Conservation (phyloP, 352 stramenopile genomes). For the Phytophthora nicotianae region DNA sequence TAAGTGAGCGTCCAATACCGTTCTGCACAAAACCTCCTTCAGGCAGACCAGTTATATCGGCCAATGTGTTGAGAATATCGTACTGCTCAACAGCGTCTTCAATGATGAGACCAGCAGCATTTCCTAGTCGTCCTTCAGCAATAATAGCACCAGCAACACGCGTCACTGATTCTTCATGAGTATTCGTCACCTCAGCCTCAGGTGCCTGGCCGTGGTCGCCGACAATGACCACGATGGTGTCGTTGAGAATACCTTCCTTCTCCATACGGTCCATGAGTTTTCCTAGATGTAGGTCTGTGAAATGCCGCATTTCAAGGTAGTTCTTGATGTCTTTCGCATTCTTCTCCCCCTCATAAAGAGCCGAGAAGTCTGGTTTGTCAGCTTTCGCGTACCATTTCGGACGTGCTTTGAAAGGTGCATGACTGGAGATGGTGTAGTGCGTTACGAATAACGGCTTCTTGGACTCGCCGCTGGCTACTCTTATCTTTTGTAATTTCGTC, state of each 20-base stretch:
- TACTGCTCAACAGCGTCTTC: constrained; percentile 54
- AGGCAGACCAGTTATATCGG: constrained; percentile 60
- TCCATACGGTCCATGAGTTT: constrained; percentile 58
- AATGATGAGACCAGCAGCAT: constrained; percentile 40
- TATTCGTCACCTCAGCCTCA: constrained; percentile 45
- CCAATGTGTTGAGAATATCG: constrained; percentile 64
- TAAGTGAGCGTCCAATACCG: constrained; percentile 61
- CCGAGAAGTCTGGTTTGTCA: constrained; percentile 54
- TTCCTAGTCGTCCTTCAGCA: constrained; percentile 49
- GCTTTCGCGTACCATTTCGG: constrained; percentile 48
- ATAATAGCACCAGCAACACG: constrained; percentile 49
- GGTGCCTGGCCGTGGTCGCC: constrained; percentile 63
- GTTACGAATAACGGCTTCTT: constrained; percentile 56
- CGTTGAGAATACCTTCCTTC: constrained; percentile 47
- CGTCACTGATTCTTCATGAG: constrained; percentile 48
- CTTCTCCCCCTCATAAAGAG: constrained; percentile 44
- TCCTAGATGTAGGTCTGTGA: constrained; percentile 52
- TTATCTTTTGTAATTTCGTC: constrained; percentile 28
- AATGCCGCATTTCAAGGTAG: constrained; percentile 68
- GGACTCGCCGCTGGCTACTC: constrained; percentile 8
- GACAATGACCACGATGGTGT: constrained; percentile 62
- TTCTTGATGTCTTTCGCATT: constrained; percentile 42
- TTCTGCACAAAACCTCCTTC: constrained; percentile 53
- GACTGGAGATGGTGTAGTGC: constrained; percentile 69
- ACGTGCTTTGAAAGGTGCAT: constrained; percentile 36